A percentile compares a stretch with the other conserved stretches of the same genome.
Evolutionary conservation across 2,329 filamentous ascomycete species (phyloP).

Genomic region (Aspergillus fumigatiaffinis): DNA sequence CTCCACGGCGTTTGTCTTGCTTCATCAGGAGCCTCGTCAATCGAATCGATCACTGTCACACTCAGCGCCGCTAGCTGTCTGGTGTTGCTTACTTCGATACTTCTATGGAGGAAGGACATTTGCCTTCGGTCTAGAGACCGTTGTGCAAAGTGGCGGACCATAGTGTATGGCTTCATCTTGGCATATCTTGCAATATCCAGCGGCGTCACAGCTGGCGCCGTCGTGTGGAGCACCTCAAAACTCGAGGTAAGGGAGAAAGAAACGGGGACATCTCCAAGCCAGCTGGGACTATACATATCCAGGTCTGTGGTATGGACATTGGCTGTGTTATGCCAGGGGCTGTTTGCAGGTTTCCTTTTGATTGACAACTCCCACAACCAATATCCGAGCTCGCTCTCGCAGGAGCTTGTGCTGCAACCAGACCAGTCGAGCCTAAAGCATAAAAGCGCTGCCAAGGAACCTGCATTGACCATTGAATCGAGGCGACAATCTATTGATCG

Average conservation of each 20-base stretch:
- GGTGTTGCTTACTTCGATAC: slow-evolving; percentile 14
- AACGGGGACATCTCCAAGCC: not conserved
- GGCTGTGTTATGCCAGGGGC: slow-evolving; percentile 28
- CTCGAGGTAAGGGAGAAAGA: slow-evolving; percentile 3
- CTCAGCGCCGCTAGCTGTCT: slow-evolving; percentile 26
- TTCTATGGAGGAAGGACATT: slow-evolving; percentile 17
- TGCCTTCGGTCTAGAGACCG: slow-evolving; percentile 6
- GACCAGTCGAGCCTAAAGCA: slow-evolving; percentile 7
- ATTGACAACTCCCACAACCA: slow-evolving; percentile 7
- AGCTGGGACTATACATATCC: slow-evolving; percentile 24
- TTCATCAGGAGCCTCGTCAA: slow-evolving; percentile 10
- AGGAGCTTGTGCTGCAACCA: slow-evolving; percentile 21
- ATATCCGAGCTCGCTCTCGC: slow-evolving; percentile 22
- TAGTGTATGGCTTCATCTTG: slow-evolving; percentile 15
- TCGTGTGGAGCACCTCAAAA: slow-evolving; percentile 19
- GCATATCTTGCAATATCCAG: slow-evolving; percentile 26
- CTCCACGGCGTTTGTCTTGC: slow-evolving; percentile 28
- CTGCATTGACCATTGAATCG: slow-evolving; percentile 10
- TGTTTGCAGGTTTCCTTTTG: slow-evolving; percentile 29
- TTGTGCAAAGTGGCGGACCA: slow-evolving; percentile 17
- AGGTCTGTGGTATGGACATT: slow-evolving; percentile 36
- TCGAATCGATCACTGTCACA: slow-evolving; percentile 22
- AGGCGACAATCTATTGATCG: slow-evolving; percentile 10
- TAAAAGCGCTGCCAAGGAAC: slow-evolving; percentile 3
- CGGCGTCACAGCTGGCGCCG: slow-evolving; percentile 24